Evolutionary conservation across 2,329 filamentous ascomycete species (phyloP), one percentile per base, ranked within the genome.

Genomic region (Trichoderma sp.): DNA sequence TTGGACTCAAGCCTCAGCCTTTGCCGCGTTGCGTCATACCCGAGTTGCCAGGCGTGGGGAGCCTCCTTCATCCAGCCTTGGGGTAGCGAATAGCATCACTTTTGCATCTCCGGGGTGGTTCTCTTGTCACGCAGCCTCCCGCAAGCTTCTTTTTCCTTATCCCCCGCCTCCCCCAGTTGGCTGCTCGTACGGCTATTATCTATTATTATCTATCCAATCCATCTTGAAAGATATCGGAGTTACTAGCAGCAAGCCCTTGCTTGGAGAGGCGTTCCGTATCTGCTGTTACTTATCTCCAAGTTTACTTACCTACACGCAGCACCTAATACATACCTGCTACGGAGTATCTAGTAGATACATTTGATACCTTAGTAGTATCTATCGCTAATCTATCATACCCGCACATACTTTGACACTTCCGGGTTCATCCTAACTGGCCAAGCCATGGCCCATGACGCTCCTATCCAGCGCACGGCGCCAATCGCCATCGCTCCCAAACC

Each of bases 401-500:
- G 32, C 57, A 26, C 57, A 30, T 30, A 53, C 26, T 15, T n/a
- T 61, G 30, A 28, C 26, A 20, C 57, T 20, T 28, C 17, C 12
- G 55, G 9, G 28, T 26, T 43, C 64, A 6, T 58, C 43, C 57
- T 58, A 23, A 65, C 39, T 61, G 39, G 55, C 62, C 64, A 13
- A 71, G 59, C 50, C 81, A 89, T 89, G 86, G 85, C 87, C 76
- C 76, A 80, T 65, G 86, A 84, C 76, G 83, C 86, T 75, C 81
- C 85, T 77, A 83, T 90, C 79, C 84, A 86, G 74, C 84, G 89
- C 80, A 90, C 88, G 82, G 88, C 87, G 78, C 89, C 89, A 76
- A 91, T 91, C 79, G 86, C 88, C 79, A 91, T 91, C 79, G 88
- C 89, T 74, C 87, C 88, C 75, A 89, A 90, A 79, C 87, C 87